phyloP scores from a whole-genome alignment of 805 yeast species.

The Candida mattraensis region DNA sequence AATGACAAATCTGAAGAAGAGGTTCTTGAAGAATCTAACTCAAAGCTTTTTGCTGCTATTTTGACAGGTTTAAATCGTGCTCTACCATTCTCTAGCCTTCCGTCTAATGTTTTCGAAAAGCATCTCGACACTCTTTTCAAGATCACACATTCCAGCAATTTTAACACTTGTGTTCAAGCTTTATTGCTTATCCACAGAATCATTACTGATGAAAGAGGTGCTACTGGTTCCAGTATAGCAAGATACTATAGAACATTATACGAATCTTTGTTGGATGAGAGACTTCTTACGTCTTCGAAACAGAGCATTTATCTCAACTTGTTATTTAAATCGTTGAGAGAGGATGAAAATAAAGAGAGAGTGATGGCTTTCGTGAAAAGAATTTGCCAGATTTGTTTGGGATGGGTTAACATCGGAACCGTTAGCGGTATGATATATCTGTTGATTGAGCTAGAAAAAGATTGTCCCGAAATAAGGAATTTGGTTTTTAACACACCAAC shows the following conservation, averaged over 20 bases:
- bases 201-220: slow-evolving; percentile 48
- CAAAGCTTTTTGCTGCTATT: slow-evolving; percentile 84
- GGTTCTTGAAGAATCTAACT: slow-evolving; percentile 71
- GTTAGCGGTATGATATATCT: slow-evolving; percentile 79
- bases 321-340: slow-evolving; percentile 77
- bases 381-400: slow-evolving; percentile 77
- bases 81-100: slow-evolving; percentile 83
- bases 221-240: slow-evolving; percentile 37
- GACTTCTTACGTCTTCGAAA: slow-evolving; percentile 83
- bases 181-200: slow-evolving; percentile 82
- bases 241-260: slow-evolving; percentile 86
- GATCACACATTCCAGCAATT: slow-evolving; percentile 91
- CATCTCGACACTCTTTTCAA: slow-evolving; percentile 84
- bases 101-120: slow-evolving; percentile 63
- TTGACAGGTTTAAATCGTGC: slow-evolving; percentile 95
- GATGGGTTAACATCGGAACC: slow-evolving; percentile 88
- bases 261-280: slow-evolving; percentile 82
- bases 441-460: slow-evolving; percentile 64
- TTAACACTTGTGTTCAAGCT: slow-evolving; percentile 93
- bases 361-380: slow-evolving; percentile 90
- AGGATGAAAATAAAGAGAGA: slow-evolving; percentile 61
- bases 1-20: slow-evolving; percentile 63
- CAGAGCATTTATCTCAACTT: slow-evolving; percentile 89
- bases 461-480: slow-evolving; percentile 65
- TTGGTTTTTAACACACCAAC: slow-evolving; percentile 55